Base-by-base conservation (phyloP, 768 basidiomycete species). In the Punctularia strigosozonata region DNA sequence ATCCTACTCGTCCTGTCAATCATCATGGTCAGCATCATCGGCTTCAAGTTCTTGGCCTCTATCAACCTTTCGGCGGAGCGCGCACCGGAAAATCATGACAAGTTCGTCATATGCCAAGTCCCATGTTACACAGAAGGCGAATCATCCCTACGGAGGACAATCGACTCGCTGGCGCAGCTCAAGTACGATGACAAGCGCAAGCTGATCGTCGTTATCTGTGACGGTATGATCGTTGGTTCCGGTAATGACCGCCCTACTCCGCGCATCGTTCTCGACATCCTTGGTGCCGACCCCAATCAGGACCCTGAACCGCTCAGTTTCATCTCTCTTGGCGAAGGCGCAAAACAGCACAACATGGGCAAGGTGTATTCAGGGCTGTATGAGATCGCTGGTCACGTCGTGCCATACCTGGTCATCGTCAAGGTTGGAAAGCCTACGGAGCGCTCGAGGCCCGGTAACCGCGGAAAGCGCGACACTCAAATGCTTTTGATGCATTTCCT, bases 111-210 rank as follows among this genome's bases (percentile, higher is more conserved):
- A 50, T 97, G 92, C 56, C 94, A 98, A 53, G 90, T 98, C 0
- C 94, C 94, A 21, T 97, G 94, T 72, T 98, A 98, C 56, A 98
- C 94, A 3, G 94, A 98, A 68, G 94, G 91, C 46, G 84, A 91
- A 45, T 56, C 65, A 12, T 95, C 89, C 4, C 66, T 98, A 37
- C 72, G 84, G 36, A 69, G 67, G 49, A 95, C 91, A 2, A 94
- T 99, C 53, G 90, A 98, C 55, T 94, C 91, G 4, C 65, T 99
- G 41, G 89, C 94, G 2, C 76, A 84, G 56, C 69, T 94, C 61
- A 92, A 88, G 59, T 99, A 98, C 51, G 94, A 99, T 52, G 94
- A 99, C 66, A 99, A 98, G 62, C 84, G 94, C 26, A 97, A 97
- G 60, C 66, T 98, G 6, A 66, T 98, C 21, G 71, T 94, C 44